Evolutionary conservation across 2,329 filamentous ascomycete genomes (phyloP).

Genomic region (Nakataea oryzae): DNA sequence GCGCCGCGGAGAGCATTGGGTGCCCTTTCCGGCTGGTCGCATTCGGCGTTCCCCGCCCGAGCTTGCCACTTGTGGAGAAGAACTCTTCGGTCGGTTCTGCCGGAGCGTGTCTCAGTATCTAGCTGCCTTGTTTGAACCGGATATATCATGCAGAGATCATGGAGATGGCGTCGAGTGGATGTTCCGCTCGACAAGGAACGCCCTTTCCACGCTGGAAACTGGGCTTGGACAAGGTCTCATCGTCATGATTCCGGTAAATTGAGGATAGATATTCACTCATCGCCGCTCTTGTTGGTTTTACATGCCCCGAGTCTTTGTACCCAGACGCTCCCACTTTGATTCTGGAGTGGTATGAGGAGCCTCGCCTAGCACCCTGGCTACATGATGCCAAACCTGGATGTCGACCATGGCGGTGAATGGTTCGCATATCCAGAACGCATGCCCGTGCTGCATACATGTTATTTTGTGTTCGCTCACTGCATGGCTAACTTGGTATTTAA

Average conservation of each 20-base stretch:
- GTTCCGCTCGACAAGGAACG: background rate
- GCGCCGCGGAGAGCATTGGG: background rate
- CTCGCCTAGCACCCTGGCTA: background rate
- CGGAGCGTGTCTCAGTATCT: background rate
- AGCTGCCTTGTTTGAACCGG: background rate
- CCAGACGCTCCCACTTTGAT: background rate
- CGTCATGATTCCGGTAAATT: no score
- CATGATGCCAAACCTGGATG: background rate
- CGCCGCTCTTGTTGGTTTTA: no score
- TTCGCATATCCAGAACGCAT: no score
- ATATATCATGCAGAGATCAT: background rate
- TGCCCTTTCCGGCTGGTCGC: background rate
- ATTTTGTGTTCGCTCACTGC: no score
- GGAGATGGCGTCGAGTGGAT: background rate
- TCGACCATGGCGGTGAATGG: background rate
- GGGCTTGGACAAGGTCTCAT: background rate
- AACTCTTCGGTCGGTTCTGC: background rate
- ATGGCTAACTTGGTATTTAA: no score
- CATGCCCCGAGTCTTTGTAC: background rate
- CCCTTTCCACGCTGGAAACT: background rate
- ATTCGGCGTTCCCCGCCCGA: background rate
- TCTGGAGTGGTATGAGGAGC: no score
- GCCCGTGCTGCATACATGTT: no score
- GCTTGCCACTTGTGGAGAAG: background rate
- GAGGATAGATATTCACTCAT: background rate